These are phyloP conservation scores for Fusarium virguliforme DNA, from an alignment of 2,329 filamentous ascomycete genomes.

Conservation along the genomic window DNA sequence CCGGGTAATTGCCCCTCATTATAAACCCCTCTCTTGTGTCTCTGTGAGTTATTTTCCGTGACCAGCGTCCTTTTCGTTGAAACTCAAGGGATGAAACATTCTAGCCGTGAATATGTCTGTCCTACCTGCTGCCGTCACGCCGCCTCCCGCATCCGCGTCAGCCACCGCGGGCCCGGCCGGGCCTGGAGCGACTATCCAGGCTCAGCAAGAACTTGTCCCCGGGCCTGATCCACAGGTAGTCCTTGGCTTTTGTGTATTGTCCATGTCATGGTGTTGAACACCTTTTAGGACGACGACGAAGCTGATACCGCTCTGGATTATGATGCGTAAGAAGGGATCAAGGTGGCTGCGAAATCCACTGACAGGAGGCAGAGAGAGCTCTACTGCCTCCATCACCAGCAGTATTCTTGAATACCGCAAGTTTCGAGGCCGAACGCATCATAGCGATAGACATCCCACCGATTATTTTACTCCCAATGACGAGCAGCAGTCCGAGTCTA, in stretches of 20 bases:
- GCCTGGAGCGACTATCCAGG: constrained; percentile 30
- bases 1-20: not conserved
- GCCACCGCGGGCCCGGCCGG: constrained; percentile 33
- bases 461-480: constrained; percentile 50
- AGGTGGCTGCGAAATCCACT: constrained; percentile 5
- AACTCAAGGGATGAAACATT: not conserved
- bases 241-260: not conserved
- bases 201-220: constrained; percentile 40
- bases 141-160: not conserved
- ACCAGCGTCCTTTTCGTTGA: not conserved
- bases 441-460: constrained; percentile 44
- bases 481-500: constrained; percentile 46
- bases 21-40: constrained; percentile 1
- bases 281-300: constrained; percentile 34
- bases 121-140: constrained; percentile 8
- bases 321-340: constrained; percentile 27
- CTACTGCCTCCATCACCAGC: constrained; percentile 45
- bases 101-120: constrained; percentile 23
- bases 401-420: constrained; percentile 48
- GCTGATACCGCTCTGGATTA: constrained; percentile 36
- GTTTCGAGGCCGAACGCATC: constrained; percentile 45
- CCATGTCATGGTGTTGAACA: not conserved
- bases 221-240: constrained; percentile 40
- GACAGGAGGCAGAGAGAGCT: constrained; percentile 38
- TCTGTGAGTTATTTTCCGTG: not conserved